Conservation (phyloP, 2,329 filamentous ascomycete genomes). For the Fusarium veterinarium region DNA sequence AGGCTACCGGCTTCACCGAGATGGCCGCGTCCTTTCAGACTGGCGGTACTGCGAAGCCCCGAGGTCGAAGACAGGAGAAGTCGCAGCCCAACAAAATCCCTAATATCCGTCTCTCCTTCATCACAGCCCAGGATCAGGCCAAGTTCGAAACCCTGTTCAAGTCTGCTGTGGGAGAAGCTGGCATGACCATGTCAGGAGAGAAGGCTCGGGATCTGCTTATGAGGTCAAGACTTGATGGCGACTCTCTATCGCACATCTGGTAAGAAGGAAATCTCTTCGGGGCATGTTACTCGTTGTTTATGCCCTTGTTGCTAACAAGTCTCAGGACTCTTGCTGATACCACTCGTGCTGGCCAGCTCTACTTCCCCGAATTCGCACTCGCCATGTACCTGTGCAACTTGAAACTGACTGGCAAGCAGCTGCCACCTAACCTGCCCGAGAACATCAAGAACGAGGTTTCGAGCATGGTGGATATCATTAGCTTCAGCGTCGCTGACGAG, state of each 20-base stretch:
- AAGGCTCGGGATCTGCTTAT: conserved; percentile 91
- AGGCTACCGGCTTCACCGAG: conserved; percentile 72
- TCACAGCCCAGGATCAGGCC: conserved; percentile 92
- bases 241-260: conserved; percentile 94
- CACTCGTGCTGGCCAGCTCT: conserved; percentile 92
- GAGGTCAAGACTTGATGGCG: conserved; percentile 87
- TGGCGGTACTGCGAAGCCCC: conserved; percentile 57
- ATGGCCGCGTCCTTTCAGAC: conserved; percentile 76
- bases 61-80: conserved; percentile 61
- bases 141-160: conserved; percentile 99
- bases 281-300: not conserved
- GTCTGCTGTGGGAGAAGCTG: conserved; percentile 86
- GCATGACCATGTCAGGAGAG: conserved; percentile 89
- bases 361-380: conserved; percentile 97
- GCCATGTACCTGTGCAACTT: conserved; percentile 99
- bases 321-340: conserved; percentile 90
- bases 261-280: conserved; percentile 56
- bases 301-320: conserved; percentile 22
- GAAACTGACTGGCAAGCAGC: conserved; percentile 84
- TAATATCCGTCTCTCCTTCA: conserved; percentile 93
- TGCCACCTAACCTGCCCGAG: conserved; percentile 82
- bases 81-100: conserved; percentile 79
- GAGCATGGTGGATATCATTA: conserved; percentile 99
- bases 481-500: conserved; percentile 88
- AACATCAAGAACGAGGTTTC: conserved; percentile 96